These are phyloP conservation scores for Xylaria digitata DNA, from an alignment of 2,329 filamentous ascomycete genomes.

Conservation along the genomic window DNA sequence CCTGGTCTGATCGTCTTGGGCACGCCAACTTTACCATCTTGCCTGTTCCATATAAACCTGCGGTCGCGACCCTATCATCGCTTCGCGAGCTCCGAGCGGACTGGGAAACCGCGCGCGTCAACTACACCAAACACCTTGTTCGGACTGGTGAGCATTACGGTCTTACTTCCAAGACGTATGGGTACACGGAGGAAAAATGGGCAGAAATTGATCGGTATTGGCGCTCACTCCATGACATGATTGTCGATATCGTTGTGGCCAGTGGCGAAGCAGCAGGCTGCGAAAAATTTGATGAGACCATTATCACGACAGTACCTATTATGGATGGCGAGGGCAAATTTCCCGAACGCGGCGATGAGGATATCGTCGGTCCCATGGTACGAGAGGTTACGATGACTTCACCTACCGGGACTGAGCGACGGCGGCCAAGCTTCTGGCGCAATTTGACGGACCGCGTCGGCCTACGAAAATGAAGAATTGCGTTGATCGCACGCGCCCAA, in stretches of 20 bases:
- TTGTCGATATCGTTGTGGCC: constrained; percentile 65
- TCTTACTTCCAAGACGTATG: constrained; percentile 87
- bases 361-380: constrained; percentile 94
- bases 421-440: constrained; percentile 50
- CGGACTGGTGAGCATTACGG: constrained; percentile 93
- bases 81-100: constrained; percentile 75
- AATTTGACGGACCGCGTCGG: constrained; percentile 49
- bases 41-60: constrained; percentile 81
- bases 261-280: constrained; percentile 54
- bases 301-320: constrained; percentile 73
- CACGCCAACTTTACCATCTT: constrained; percentile 94
- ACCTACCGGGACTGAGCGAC: constrained; percentile 44
- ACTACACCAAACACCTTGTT: constrained; percentile 89
- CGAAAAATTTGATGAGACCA: constrained; percentile 64
- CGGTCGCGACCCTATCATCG: constrained; percentile 66
- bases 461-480: constrained; percentile 42
- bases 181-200: constrained; percentile 90
- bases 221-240: constrained; percentile 75
- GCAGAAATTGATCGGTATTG: constrained; percentile 79
- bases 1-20: constrained; percentile 86
- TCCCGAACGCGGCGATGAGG: constrained; percentile 85
- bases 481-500: constrained; percentile 18
- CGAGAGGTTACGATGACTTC: constrained; percentile 64
- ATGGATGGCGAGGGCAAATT: constrained; percentile 86
- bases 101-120: constrained; percentile 84